A percentile compares a stretch with the other conserved stretches of the same genome.
These are phyloP conservation scores for Pseudocercospora cruenta DNA, from an alignment of 2,329 filamentous ascomycete species.

Conservation along the genomic window DNA sequence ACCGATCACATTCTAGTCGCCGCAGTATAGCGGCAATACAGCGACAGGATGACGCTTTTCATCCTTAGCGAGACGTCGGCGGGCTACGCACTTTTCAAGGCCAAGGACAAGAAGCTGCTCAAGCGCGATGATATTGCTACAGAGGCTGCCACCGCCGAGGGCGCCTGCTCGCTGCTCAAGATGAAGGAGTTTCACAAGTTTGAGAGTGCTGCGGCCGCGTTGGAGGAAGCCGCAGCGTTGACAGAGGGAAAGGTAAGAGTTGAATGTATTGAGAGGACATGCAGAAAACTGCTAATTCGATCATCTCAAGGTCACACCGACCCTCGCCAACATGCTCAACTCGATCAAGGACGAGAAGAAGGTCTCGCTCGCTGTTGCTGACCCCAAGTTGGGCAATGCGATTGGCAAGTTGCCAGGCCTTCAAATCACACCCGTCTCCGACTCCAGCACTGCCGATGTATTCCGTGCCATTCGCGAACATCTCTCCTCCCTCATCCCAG, in stretches of 20 bases:
- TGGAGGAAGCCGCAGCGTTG: constrained; percentile 86
- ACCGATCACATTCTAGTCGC: constrained; percentile 14
- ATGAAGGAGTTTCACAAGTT: constrained; percentile 98
- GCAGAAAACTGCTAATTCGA: constrained; percentile 1
- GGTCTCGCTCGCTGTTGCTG: constrained; percentile 88
- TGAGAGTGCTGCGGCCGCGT: constrained; percentile 84
- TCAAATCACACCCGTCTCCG: constrained; percentile 80
- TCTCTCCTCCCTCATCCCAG: constrained; percentile 86
- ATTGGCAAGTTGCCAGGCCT: constrained; percentile 91
- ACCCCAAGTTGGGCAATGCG: constrained; percentile 85
- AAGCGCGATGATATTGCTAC: constrained; percentile 79
- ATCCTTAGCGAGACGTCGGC: constrained; percentile 93
- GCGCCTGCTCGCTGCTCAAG: constrained; percentile 87
- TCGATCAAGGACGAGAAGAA: constrained; percentile 98
- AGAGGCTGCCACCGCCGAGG: constrained; percentile 78
- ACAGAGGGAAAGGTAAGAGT: constrained; percentile 75
- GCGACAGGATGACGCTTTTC: constrained; percentile 61
- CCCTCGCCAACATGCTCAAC: constrained; percentile 79
- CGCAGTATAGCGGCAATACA: constrained; percentile 21
- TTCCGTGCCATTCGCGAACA: constrained; percentile 94
- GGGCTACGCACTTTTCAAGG: constrained; percentile 97
- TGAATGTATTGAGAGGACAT: background rate
- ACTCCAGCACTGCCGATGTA: constrained; percentile 81
- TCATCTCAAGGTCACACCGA: constrained; percentile 70
- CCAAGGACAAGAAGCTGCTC: constrained; percentile 96